A percentile compares a stretch with the other conserved stretches of the same genome.
Conservation (phyloP, 495 filamentous ascomycete genomes). For the Hyaloscypha hepaticicola region DNA sequence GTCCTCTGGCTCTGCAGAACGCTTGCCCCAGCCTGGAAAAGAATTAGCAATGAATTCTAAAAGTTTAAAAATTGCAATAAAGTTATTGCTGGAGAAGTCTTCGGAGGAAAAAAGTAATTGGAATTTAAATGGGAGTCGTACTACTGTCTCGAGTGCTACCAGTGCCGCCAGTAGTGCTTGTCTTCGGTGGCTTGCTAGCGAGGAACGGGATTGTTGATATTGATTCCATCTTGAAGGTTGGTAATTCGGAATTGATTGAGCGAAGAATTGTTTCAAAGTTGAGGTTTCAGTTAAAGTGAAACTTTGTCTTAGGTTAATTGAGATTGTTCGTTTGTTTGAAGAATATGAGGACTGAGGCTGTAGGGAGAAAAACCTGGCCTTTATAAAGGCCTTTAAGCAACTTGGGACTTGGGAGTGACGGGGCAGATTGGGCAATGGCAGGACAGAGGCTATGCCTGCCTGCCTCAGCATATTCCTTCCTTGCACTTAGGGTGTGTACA, state of each 20-base stretch:
- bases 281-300: not conserved
- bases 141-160: not conserved
- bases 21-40: not conserved
- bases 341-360: too few species aligned
- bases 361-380: too few species aligned
- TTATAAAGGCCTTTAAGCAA: too few species aligned
- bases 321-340: not conserved
- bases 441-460: too few species aligned
- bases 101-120: not conserved
- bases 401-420: too few species aligned
- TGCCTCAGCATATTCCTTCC: too few species aligned
- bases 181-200: not conserved
- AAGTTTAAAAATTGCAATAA: not conserved
- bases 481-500: too few species aligned
- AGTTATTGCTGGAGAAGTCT: not conserved
- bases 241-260: not conserved
- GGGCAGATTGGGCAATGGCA: too few species aligned
- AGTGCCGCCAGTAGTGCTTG: too few species aligned
- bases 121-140: not conserved
- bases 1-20: not conserved
- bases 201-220: not conserved
- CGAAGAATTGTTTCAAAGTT: not conserved
- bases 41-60: not conserved
- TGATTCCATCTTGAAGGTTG: not conserved
- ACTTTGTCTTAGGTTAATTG: not conserved